These are phyloP conservation scores for Calocybe cyanea DNA, from an alignment of 768 basidiomycete genomes.

Conservation along the genomic window DNA sequence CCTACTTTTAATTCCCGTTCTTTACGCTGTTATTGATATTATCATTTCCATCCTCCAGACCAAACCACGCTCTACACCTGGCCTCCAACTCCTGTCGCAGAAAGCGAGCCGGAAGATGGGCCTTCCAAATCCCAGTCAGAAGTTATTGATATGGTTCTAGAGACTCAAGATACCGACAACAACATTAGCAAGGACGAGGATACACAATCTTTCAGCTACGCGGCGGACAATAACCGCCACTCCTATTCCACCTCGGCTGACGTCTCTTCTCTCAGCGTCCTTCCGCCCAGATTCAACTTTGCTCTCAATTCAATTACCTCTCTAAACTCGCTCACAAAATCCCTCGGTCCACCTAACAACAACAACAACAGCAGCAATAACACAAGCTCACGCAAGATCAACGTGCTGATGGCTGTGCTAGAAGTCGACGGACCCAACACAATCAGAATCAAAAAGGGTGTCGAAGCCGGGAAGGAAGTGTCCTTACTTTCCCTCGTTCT, in stretches of 20 bases:
- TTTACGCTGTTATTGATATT: too few relatives aligned
- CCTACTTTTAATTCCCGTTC: too few relatives aligned
- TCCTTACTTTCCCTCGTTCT: conserved; percentile 66
- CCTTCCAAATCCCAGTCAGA: too few relatives aligned
- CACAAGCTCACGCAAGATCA: conserved; percentile 49
- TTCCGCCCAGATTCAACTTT: conserved; percentile 75
- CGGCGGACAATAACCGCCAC: too few relatives aligned
- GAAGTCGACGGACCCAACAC: conserved; percentile 77
- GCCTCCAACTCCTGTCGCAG: conserved; percentile 42
- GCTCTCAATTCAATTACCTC: conserved; percentile 56
- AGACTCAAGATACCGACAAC: too few relatives aligned
- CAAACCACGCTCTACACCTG: conserved; percentile 54
- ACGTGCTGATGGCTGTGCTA: conserved; percentile 59
- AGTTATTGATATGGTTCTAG: too few relatives aligned
- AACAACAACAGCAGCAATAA: conserved; percentile 15
- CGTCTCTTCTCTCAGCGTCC: conserved; percentile 66
- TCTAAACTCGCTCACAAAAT: conserved; percentile 34
- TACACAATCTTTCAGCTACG: conserved; percentile 11
- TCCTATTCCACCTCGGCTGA: too few relatives aligned
- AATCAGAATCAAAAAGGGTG: conserved; percentile 63
- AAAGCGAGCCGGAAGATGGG: background rate
- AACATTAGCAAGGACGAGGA: conserved; percentile 6
- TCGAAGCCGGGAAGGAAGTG: conserved; percentile 67
- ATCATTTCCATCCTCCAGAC: conserved; percentile 22
- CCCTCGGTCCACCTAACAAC: conserved; percentile 1